Evolutionary conservation across 495 filamentous ascomycete species (phyloP), one percentile per base, ranked within the genome.

Genomic region (Cercophora scortea): DNA sequence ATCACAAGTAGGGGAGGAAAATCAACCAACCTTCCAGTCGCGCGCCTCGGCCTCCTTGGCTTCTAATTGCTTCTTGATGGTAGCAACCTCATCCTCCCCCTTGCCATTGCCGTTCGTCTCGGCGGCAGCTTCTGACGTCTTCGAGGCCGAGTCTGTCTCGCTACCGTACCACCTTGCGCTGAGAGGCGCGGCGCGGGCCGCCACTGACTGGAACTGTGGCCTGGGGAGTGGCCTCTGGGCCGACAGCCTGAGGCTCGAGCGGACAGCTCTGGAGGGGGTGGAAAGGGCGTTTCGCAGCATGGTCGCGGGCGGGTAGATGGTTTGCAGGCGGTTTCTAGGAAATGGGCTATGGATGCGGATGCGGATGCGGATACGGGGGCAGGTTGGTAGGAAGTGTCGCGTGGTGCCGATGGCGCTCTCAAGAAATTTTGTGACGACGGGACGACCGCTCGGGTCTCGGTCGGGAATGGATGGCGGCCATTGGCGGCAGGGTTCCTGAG

Each of bases 11-110:
- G 18, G 44, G 57, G 18, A 41, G 19, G 16, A 50, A 42, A 48
- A 34, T 18, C 32, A 32, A 46, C 67, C 39, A 74, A 95, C 93
- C 82, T 95, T 97, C 68, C 91, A 76, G 44, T 95, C 89, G 55
- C 87, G 70, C 35, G 83, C 79, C 64, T 97, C 91, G 66, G 82
- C 85, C 42, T 87, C 83, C 77, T 91, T 94, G 45, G 81, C 77
- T 67, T 95, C 90, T 8, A 95, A 67, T 75, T 95, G 84, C 65
- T 81, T 79, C 64, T 72, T 73, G 18, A 80, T 58, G 33, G 74
- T 59, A 13, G 71, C 43, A 33, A 45, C 72, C 35, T 67, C 68
- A 43, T 62, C 65, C 17, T 65, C 66, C 42, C 17, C 45, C 12
- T 46, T 51, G 43, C 55, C 9, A 16, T 59, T 71, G 42, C 67